phyloP scores from a whole-genome alignment of 345 rosid genomes.

The Lepidium africanum region DNA sequence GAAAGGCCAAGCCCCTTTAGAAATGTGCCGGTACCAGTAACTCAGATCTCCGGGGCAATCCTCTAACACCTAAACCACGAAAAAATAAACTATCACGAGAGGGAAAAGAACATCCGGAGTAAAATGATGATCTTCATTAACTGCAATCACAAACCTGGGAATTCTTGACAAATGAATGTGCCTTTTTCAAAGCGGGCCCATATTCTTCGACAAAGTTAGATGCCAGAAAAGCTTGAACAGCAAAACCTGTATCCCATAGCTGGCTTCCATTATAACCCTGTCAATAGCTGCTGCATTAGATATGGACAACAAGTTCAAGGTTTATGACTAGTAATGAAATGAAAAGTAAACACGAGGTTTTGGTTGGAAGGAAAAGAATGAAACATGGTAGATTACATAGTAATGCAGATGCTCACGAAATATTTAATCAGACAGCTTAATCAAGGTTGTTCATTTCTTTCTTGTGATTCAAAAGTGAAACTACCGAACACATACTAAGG shows the following conservation, averaged over 20 bases:
- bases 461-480: background rate
- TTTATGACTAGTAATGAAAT: background rate
- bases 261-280: slow-evolving; percentile 99
- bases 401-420: background rate
- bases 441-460: slow-evolving; percentile 6
- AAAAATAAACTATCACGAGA: background rate
- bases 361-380: background rate
- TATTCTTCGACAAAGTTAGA: slow-evolving; percentile 64
- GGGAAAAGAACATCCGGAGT: background rate
- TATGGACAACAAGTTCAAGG: slow-evolving; percentile 12
- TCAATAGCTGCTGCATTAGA: slow-evolving; percentile 29
- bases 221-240: slow-evolving; percentile 79
- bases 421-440: background rate
- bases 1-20: slow-evolving; percentile 99
- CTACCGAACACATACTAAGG: background rate
- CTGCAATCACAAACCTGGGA: slow-evolving; percentile 52
- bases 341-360: background rate
- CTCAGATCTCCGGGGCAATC: slow-evolving; percentile 82
- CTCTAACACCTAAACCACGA: slow-evolving; percentile 52
- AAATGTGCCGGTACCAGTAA: slow-evolving; percentile 90
- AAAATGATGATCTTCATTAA: background rate
- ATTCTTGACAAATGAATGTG: slow-evolving; percentile 52
- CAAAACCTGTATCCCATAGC: slow-evolving; percentile 88
- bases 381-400: background rate
- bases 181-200: slow-evolving; percentile 59